Percentiles rank a stretch among this genome's conserved stretches.
These are phyloP conservation scores for Filosporella fistucella DNA, from an alignment of 495 filamentous ascomycete genomes.

Conservation along the genomic window DNA sequence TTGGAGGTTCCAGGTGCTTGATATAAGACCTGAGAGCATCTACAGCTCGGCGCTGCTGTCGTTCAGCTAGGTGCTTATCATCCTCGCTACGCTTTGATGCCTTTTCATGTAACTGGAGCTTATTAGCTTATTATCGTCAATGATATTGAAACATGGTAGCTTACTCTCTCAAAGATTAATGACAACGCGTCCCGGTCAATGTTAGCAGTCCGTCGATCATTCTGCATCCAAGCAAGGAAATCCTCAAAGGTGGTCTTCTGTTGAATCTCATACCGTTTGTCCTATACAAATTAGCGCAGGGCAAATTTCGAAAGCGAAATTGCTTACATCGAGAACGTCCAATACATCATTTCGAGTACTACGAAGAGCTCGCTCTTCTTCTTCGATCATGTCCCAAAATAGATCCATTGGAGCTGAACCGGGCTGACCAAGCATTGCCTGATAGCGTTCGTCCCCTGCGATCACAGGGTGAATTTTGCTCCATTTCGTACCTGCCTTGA, in stretches of 20 bases:
- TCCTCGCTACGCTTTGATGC: constrained; percentile 69
- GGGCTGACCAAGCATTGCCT: constrained; percentile 75
- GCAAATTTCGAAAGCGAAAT: neutral
- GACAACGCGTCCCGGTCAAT: constrained; percentile 70
- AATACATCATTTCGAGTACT: constrained; percentile 78
- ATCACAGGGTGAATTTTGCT: constrained; percentile 74
- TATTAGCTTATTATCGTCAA: constrained; percentile 22
- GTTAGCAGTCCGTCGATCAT: constrained; percentile 79
- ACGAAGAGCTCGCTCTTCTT: constrained; percentile 82
- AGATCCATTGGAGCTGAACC: constrained; percentile 92
- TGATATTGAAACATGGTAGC: neutral
- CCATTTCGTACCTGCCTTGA: constrained; percentile 92
- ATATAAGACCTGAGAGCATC: constrained; percentile 84
- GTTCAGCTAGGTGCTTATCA: constrained; percentile 77
- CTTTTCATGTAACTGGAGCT: constrained; percentile 69
- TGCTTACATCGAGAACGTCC: constrained; percentile 82
- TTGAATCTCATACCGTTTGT: constrained; percentile 86
- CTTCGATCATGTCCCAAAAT: constrained; percentile 95
- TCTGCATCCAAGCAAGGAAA: constrained; percentile 70
- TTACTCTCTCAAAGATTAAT: constrained; percentile 74
- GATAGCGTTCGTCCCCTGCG: constrained; percentile 78
- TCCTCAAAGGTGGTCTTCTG: constrained; percentile 83
- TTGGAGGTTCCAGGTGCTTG: constrained; percentile 86
- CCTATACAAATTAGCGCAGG: constrained; percentile 43
- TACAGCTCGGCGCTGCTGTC: constrained; percentile 76